These are phyloP conservation scores for Umbelopsis ramanniana DNA, from an alignment of 192 early-diverging fungal genomes.

Conservation along the genomic window DNA sequence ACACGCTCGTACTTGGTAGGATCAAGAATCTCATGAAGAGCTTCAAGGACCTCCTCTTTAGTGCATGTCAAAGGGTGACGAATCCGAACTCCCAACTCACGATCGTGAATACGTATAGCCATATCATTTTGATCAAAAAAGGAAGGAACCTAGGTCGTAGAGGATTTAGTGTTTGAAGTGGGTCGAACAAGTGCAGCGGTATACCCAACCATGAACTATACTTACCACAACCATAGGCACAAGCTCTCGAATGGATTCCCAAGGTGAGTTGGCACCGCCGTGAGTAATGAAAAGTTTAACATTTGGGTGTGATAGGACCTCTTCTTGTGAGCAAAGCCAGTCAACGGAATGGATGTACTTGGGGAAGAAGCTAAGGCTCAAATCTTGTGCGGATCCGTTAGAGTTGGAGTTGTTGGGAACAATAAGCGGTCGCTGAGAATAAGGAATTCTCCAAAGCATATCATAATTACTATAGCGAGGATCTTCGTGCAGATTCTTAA, in stretches of 20 bases:
- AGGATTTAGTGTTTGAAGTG: neutral
- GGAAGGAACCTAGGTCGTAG: neutral
- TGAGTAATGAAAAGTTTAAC: constrained; percentile 17
- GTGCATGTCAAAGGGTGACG: neutral
- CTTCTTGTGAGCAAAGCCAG: constrained; percentile 18
- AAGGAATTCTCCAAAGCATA: constrained; percentile 16
- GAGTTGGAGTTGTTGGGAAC: neutral
- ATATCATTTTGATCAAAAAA: constrained; percentile 15
- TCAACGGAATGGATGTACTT: constrained; percentile 3
- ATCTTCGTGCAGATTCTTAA: constrained; percentile 4
- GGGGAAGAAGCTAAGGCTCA: neutral
- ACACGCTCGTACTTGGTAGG: neutral
- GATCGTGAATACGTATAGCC: constrained; percentile 12
- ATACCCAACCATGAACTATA: neutral
- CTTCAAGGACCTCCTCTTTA: constrained; percentile 2
- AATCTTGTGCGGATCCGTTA: neutral
- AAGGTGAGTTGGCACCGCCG: constrained; percentile 11
- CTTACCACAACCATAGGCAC: constrained; percentile 2
- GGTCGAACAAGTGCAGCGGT: neutral
- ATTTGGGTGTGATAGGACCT: constrained; percentile 8
- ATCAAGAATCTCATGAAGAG: constrained; percentile 6
- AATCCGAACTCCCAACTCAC: constrained; percentile 4
- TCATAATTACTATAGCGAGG: constrained; percentile 8
- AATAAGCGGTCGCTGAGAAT: constrained; percentile 9
- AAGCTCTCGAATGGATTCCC: constrained; percentile 6